Base-by-base conservation (phyloP, 2,329 filamentous ascomycete genomes). In the Clonostachys byssicola region DNA sequence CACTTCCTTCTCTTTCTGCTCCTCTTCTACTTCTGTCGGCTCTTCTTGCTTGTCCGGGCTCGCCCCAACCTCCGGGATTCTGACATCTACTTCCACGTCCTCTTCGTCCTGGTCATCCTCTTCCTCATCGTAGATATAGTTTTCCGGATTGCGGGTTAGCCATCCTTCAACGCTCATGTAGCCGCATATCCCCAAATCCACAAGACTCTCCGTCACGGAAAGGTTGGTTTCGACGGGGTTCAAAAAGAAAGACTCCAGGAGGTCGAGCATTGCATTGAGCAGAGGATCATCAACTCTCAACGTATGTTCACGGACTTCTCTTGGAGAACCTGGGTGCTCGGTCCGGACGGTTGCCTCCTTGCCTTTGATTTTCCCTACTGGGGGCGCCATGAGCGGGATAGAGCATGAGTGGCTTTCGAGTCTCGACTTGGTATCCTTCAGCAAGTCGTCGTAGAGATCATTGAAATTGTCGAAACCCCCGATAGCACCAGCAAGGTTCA, bases 221-320 rank as follows among this genome's bases (percentile, higher is more conserved):
- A 99, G 71, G 56, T 99, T 99, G 4, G 88, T 92, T 56, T 96
- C 90, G 4, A 97, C 84, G 4, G 90, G 86, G 57, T 99, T 99
- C 6, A 89, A 78, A 56, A 96, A 90, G 59, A 97, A 99, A 0
- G 78, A 85, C 41, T 86, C 78, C 12, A 99, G 67, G 8, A 92
- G 75, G 40, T 87, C 84, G 10, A 88, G 69, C 3, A 88, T 71
- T 9, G 88, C 81, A 61, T 80, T 81, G 42, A 85, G 73, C 35
- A 84, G 76, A 40, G 77, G 83, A 54, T 85, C 85, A 47, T 81
- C 80, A 2, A 74, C 75, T 46, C 77, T 77, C 16, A 89, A 71
- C 6, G 82, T 83, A 57, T 87, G 83, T 34, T 68, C 75, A 42
- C 70, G 75, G 52, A 79, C 81, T 56, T 77, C 85, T 51, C 76